These are phyloP conservation scores for Rusavskia elegans DNA, from an alignment of 495 filamentous ascomycete species.

Conservation along the genomic window DNA sequence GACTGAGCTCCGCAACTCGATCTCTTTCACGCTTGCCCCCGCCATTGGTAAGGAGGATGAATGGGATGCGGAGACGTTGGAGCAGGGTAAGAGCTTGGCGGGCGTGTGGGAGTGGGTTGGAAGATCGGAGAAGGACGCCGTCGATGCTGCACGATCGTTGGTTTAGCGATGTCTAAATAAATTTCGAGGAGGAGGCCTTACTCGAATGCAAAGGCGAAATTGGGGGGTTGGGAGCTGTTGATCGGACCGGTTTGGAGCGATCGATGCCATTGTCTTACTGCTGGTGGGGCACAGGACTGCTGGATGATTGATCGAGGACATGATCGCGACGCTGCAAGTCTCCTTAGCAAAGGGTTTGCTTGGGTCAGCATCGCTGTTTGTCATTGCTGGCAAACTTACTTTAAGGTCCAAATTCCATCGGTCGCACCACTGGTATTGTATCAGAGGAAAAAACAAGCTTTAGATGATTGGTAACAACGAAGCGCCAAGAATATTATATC, in stretches of 20 bases:
- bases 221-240: constrained; percentile 20
- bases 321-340: not conserved
- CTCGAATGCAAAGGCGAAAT: constrained; percentile 79
- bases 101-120: constrained; percentile 66
- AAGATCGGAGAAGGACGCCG: constrained; percentile 81
- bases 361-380: no score
- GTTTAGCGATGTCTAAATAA: not conserved
- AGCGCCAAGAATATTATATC: no score
- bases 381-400: no score
- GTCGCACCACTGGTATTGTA: no score
- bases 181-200: constrained; percentile 18
- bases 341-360: no score
- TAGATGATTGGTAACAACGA: no score
- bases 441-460: no score
- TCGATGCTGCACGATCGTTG: constrained; percentile 50
- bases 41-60: constrained; percentile 80
- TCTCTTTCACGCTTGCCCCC: constrained; percentile 64
- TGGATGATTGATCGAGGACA: not conserved
- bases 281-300: not conserved
- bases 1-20: constrained; percentile 52
- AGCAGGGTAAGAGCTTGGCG: constrained; percentile 57
- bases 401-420: no score
- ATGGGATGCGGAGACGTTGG: constrained; percentile 54
- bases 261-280: not conserved
- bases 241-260: not conserved